Evolutionary conservation across 1,284 basidiomycete genomes (phyloP), one percentile per base, ranked within the genome.

Genomic region (Cutaneotrichosporon curvatum): DNA sequence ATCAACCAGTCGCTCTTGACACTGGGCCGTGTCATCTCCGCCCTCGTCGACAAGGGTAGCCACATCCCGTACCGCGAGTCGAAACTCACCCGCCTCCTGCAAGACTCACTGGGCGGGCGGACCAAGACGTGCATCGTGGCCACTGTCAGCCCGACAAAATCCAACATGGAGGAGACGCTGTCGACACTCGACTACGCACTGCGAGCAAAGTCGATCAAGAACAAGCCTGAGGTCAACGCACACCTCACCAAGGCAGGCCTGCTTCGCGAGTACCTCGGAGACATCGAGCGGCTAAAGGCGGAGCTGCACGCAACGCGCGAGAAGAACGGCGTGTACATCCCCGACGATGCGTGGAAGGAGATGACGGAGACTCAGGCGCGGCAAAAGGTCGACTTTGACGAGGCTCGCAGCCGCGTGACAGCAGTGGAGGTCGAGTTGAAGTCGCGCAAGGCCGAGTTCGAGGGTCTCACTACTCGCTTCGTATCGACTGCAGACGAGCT

Each of bases 51-150:
- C 60, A 86, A 83, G 63, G 84, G 85, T 15, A 76, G 81, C 40
- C 91, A 98, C 70, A 84, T 97, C 40, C 95, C 95, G 3, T 99
- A 98, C 70, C 81, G 91, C 49, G 78, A 80, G 51, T 79, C 78
- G 15, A 98, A 98, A 67, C 83, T 99, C 47, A 98, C 95, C 4
- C 87, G 95, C 32, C 79, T 99, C 3, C 78, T 99, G 6, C 94
- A 98, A 83, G 95, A 99, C 70, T 99, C 95, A 15, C 79, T 99
- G 5, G 95, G 95, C n/a, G 95, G 95, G 0, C 80, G 84, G 20
- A 98, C 95, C 8, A 98, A 97, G 74, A 99, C 95, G 0, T 96
- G 90, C 64, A 94, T 99, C 65, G 87, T 99, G 55, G 95, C 95
- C 0, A 98, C 94, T 1, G 80, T 95, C 58, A 91, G 87, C 9